phyloP scores from a whole-genome alignment of 192 early-diverging fungal genomes.

The Coemansia sp. region DNA sequence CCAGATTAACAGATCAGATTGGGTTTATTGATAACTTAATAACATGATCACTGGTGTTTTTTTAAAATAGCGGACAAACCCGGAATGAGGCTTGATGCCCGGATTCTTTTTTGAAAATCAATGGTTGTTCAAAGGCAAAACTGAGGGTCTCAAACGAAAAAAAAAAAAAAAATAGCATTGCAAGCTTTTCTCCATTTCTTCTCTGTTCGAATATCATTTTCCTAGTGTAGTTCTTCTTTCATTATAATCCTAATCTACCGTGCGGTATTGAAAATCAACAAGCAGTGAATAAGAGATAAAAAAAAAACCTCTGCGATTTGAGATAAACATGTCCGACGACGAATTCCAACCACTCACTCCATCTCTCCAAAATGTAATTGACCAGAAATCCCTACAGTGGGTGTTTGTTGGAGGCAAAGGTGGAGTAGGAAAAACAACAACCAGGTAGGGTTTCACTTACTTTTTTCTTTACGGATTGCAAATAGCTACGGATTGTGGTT shows the following conservation, averaged over 20 bases:
- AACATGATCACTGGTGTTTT: neutral
- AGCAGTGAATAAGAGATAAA: neutral
- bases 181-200: neutral
- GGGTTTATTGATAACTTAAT: no score
- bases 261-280: neutral
- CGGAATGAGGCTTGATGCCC: no score
- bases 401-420: conserved; percentile 99
- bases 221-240: neutral
- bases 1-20: neutral
- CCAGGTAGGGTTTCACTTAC: conserved; percentile 34
- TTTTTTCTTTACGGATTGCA: conserved; percentile 21
- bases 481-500: neutral
- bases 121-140: no score
- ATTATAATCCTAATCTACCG: neutral
- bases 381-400: conserved; percentile 95
- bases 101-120: no score
- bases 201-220: neutral
- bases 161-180: no score
- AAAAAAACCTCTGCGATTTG: neutral
- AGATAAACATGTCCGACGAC: conserved; percentile 60
- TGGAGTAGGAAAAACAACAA: conserved; percentile 94
- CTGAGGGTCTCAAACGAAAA: no score
- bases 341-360: conserved; percentile 76
- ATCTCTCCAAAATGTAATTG: conserved; percentile 92
- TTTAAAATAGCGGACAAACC: neutral